Evolutionary conservation across 202 grass and related monocot species (phyloP).

Genomic region (Elaeis oleifera): DNA sequence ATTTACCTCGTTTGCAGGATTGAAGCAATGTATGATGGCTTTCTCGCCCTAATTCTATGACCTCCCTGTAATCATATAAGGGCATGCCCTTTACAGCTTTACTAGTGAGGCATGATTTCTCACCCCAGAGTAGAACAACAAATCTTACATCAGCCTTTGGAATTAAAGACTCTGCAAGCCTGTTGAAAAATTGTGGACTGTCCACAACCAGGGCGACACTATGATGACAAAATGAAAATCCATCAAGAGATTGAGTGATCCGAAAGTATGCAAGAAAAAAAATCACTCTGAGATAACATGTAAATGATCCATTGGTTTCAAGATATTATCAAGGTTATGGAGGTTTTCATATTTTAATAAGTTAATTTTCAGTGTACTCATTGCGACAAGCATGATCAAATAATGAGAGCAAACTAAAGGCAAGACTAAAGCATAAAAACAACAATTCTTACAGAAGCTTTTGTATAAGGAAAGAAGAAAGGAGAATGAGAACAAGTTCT

Average conservation of each 20-base stretch:
- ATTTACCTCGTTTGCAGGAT: constrained; percentile 50
- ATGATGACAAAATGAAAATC: constrained; percentile 28
- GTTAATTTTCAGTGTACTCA: too few species aligned
- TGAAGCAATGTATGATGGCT: constrained; percentile 30
- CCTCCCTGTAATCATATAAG: constrained; percentile 71
- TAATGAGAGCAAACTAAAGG: not conserved
- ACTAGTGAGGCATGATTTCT: constrained; percentile 52
- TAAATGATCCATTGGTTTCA: too few species aligned
- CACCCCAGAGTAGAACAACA: constrained; percentile 84
- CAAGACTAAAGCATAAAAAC: not conserved
- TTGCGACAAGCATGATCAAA: too few species aligned
- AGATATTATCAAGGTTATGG: too few species aligned
- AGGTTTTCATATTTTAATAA: too few species aligned
- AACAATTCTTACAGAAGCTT: too few species aligned
- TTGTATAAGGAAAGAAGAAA: not conserved
- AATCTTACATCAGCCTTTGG: constrained; percentile 57
- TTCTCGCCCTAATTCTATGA: constrained; percentile 52
- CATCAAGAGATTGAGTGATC: constrained; percentile 14
- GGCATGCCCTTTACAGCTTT: constrained; percentile 42
- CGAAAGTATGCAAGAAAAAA: not conserved
- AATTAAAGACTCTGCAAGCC: constrained; percentile 76
- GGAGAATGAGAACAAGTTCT: not conserved
- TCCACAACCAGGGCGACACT: constrained; percentile 90
- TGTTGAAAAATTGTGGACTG: constrained; percentile 77
- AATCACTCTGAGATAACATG: too few species aligned